These are phyloP conservation scores for Rubroboletus satanas DNA, from an alignment of 768 basidiomycete species.

Conservation along the genomic window DNA sequence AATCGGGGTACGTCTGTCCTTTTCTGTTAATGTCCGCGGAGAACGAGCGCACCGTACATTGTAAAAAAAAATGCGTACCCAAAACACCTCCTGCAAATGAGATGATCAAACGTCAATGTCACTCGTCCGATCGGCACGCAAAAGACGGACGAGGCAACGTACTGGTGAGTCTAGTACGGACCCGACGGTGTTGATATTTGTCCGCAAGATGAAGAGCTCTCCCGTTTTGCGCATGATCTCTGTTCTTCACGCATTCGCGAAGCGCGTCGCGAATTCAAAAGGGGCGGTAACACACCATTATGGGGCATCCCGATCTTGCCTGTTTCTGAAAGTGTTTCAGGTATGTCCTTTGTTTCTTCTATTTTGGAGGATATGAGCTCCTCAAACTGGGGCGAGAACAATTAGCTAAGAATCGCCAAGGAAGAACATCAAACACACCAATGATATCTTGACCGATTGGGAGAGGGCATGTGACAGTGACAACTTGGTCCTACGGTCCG, in stretches of 20 bases:
- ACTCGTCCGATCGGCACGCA: background rate
- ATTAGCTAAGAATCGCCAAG: background rate
- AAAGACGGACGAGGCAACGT: conserved; percentile 29
- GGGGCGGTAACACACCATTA: conserved; percentile 47
- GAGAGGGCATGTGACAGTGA: conserved; percentile 92
- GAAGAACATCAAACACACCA: conserved; percentile 44
- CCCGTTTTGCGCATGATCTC: conserved; percentile 99
- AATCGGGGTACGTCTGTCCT: conserved; percentile 81
- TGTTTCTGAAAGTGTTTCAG: conserved; percentile 88
- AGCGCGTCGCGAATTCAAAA: conserved; percentile 1
- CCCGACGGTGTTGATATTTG: conserved; percentile 93
- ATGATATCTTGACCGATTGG: conserved; percentile 95
- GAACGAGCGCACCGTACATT: background rate
- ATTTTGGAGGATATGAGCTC: conserved; percentile 89
- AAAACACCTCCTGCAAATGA: conserved; percentile 77
- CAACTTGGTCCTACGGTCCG: conserved; percentile 76
- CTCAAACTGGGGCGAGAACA: conserved; percentile 60
- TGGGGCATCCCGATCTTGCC: conserved; percentile 91
- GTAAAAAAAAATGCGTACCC: conserved; percentile 52
- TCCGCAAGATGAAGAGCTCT: conserved; percentile 86
- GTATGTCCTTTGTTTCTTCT: conserved; percentile 95
- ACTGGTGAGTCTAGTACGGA: conserved; percentile 96
- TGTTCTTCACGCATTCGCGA: conserved; percentile 25
- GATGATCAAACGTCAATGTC: background rate
- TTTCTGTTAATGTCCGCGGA: conserved; percentile 19